Percentiles rank a stretch among this genome's conserved stretches.
Evolutionary conservation across 1,284 basidiomycete species (phyloP).

Genomic region (Rhodotorula sp.): DNA sequence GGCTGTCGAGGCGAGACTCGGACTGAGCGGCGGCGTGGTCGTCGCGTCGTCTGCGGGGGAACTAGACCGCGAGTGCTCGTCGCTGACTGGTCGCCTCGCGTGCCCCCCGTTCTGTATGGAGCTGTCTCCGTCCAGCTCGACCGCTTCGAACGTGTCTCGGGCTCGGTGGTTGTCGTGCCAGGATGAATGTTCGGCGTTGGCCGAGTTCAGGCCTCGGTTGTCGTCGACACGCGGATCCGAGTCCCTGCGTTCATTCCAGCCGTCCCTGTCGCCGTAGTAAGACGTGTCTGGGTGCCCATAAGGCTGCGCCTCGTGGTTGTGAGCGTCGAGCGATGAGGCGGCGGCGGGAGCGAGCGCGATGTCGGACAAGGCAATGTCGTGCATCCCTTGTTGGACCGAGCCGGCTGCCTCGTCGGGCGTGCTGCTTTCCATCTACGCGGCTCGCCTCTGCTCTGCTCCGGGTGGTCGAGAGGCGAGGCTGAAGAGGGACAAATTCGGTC

Average conservation of each 20-base stretch:
- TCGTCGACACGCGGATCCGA: background rate
- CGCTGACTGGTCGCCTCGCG: background rate
- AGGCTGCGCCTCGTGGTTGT: too few relatives aligned
- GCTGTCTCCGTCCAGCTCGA: constrained; percentile 10
- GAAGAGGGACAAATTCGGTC: background rate
- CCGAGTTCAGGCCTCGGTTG: background rate
- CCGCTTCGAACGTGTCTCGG: constrained; percentile 15
- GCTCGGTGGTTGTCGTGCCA: background rate
- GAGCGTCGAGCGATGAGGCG: too few relatives aligned
- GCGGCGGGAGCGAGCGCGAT: too few relatives aligned
- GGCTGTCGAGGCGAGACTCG: constrained; percentile 5
- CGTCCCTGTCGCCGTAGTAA: background rate
- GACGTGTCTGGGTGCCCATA: background rate
- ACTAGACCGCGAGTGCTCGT: background rate
- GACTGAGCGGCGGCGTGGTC: constrained; percentile 10
- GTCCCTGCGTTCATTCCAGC: background rate
- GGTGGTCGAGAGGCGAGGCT: background rate
- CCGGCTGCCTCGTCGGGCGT: background rate
- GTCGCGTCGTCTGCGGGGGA: constrained; percentile 10
- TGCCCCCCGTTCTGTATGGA: background rate
- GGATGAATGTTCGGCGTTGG: background rate
- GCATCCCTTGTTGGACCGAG: too few relatives aligned
- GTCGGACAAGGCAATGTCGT: too few relatives aligned
- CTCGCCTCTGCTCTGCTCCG: background rate
- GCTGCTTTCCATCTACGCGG: background rate